Percentiles rank a stretch among this genome's conserved stretches.
These are phyloP conservation scores for Syncephalastrum racemosum DNA, from an alignment of 371 early-diverging fungal species.

Conservation along the genomic window DNA sequence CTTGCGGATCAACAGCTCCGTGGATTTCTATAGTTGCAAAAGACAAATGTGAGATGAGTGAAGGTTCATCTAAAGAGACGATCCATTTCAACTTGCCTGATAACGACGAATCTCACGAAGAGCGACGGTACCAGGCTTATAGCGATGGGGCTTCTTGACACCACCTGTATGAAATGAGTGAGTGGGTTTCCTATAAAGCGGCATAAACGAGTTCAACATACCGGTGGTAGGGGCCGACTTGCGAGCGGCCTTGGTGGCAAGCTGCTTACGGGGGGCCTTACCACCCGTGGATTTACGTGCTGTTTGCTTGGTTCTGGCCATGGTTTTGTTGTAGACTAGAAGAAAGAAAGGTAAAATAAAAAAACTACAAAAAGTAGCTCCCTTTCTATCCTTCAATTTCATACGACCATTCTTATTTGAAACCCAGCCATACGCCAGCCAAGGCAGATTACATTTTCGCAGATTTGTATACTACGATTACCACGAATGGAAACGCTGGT, in stretches of 20 bases:
- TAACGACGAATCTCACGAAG: constrained; percentile 97
- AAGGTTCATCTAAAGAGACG: neutral
- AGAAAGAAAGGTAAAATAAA: too few relatives aligned
- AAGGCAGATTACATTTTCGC: neutral
- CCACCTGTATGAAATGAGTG: constrained; percentile 29
- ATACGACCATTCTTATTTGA: neutral
- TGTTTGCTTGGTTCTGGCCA: constrained; percentile 98
- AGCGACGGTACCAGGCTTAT: constrained; percentile 88
- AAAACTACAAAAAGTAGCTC: too few relatives aligned
- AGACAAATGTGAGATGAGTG: neutral
- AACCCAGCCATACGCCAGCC: neutral
- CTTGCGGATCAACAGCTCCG: constrained; percentile 97
- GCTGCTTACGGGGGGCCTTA: constrained; percentile 97
- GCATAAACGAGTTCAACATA: constrained; percentile 5
- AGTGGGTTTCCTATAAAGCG: neutral
- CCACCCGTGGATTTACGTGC: constrained; percentile 99
- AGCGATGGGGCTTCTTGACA: constrained; percentile 85
- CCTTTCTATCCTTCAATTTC: too few relatives aligned
- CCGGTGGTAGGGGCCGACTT: constrained; percentile 51
- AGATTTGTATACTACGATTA: too few relatives aligned
- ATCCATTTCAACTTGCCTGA: constrained; percentile 45
- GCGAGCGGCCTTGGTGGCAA: constrained; percentile 92
- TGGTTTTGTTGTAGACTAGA: constrained; percentile 22
- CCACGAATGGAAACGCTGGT: constrained; percentile 37
- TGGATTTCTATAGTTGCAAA: constrained; percentile 66